Percentiles rank a stretch among this genome's conserved stretches.
Conservation (phyloP, 768 basidiomycete genomes). For the Pleurotus tuber-regium region DNA sequence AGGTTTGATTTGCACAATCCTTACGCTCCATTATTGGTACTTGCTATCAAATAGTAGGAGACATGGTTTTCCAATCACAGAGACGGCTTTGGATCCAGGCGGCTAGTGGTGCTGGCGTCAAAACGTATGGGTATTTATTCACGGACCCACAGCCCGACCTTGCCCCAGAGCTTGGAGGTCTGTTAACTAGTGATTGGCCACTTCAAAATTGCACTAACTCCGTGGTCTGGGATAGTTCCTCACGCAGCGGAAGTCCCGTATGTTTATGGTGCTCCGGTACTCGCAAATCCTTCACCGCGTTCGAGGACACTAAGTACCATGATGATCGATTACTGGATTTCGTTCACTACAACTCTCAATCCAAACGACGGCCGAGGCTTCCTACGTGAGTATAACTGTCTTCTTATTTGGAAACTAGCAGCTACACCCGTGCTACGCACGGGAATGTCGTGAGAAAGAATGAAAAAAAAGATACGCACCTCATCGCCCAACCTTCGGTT, state of each 20-base stretch:
- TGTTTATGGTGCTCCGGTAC: slow-evolving; percentile 31
- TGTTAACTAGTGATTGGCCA: not conserved
- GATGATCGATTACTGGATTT: slow-evolving; percentile 45
- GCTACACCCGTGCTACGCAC: too few species aligned
- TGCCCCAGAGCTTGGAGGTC: slow-evolving; percentile 27
- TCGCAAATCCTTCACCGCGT: slow-evolving; percentile 13
- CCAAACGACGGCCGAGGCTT: slow-evolving; percentile 36
- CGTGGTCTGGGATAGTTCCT: slow-evolving; percentile 22
- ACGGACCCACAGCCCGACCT: slow-evolving; percentile 34
- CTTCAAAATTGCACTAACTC: not conserved
- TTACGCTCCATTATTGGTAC: too few species aligned
- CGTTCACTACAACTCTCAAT: slow-evolving; percentile 34
- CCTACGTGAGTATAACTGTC: slow-evolving; percentile 21
- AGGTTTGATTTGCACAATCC: not conserved
- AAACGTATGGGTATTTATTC: slow-evolving; percentile 41
- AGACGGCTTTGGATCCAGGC: slow-evolving; percentile 38
- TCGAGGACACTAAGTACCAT: slow-evolving; percentile 24
- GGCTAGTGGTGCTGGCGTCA: slow-evolving; percentile 33
- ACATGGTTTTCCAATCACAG: slow-evolving; percentile 37
- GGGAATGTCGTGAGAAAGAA: too few species aligned
- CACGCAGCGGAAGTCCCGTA: slow-evolving; percentile 33
- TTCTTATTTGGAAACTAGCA: slow-evolving; percentile 1
- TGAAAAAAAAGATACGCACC: too few species aligned
- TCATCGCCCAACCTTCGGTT: too few species aligned
- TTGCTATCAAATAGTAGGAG: slow-evolving; percentile 24